A percentile compares a stretch with the other conserved stretches of the same genome.
Evolutionary conservation across 106 monocot species (phyloP).

Genomic region (Cymbidium sinense): DNA sequence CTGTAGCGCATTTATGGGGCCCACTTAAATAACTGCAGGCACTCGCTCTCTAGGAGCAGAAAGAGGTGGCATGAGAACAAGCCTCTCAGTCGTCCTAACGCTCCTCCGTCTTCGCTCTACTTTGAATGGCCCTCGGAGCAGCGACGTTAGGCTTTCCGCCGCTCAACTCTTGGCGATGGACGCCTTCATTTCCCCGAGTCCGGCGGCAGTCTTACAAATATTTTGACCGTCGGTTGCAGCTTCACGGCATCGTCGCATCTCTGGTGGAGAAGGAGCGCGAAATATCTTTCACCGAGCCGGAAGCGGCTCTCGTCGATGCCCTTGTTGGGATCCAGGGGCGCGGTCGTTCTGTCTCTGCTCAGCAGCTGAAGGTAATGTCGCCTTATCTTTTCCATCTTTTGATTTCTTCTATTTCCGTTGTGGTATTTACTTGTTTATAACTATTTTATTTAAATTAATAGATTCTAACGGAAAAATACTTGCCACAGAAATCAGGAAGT

Average conservation of each 20-base stretch:
- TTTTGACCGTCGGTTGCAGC: neutral
- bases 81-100: neutral
- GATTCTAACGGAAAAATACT: too few species aligned
- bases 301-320: constrained; percentile 50
- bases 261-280: constrained; percentile 15
- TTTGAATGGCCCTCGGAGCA: constrained; percentile 15
- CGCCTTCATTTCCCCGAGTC: neutral
- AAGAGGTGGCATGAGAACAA: neutral
- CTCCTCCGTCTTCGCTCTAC: neutral
- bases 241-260: constrained; percentile 24
- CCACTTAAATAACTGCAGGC: too few species aligned
- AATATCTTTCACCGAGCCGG: constrained; percentile 43
- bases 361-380: constrained; percentile 47
- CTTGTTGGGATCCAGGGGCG: constrained; percentile 72
- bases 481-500: too few species aligned
- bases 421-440: too few species aligned
- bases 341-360: constrained; percentile 46
- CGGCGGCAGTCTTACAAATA: neutral
- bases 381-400: neutral
- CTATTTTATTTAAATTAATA: too few species aligned
- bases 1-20: too few species aligned
- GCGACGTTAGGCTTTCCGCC: constrained; percentile 4
- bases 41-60: too few species aligned
- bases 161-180: neutral
- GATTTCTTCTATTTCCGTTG: neutral